Percentiles rank a stretch among this genome's conserved stretches.
phyloP scores from a whole-genome alignment of 768 basidiomycete species.

The Lactarius psammicola region DNA sequence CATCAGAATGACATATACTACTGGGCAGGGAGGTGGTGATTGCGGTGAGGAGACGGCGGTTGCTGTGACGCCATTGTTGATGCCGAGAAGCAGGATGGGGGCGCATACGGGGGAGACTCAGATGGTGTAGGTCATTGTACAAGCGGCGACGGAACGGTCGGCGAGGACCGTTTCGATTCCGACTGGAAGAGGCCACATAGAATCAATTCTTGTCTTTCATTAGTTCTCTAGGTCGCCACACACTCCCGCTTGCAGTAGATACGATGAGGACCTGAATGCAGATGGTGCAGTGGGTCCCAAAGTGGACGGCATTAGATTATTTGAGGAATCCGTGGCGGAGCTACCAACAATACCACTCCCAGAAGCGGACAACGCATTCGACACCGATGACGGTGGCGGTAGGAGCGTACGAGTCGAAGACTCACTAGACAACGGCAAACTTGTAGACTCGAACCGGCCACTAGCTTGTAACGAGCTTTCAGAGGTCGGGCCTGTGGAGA shows the following conservation, averaged over 20 bases:
- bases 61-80: conserved; percentile 5
- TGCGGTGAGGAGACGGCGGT: not conserved
- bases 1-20: too few relatives aligned
- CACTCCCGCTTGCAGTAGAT: not conserved
- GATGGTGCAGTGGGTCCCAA: conserved; percentile 6
- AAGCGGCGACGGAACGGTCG: conserved; percentile 18
- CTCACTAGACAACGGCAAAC: conserved; percentile 24
- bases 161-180: conserved; percentile 21
- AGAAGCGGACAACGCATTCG: conserved; percentile 8
- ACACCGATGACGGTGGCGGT: conserved; percentile 7
- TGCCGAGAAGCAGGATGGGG: conserved; percentile 27
- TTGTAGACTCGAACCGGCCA: not conserved
- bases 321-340: conserved; percentile 10
- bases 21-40: conserved; percentile 14
- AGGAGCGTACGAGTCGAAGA: conserved; percentile 23
- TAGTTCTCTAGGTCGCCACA: conserved; percentile 11
- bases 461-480: conserved; percentile 12
- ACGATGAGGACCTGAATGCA: not conserved
- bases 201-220: conserved; percentile 21
- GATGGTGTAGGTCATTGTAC: conserved; percentile 12
- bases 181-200: conserved; percentile 19
- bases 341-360: not conserved
- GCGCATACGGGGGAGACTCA: conserved; percentile 21
- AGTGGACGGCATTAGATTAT: not conserved
- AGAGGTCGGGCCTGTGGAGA: conserved; percentile 15